A percentile compares a stretch with the other conserved stretches of the same genome.
Evolutionary conservation across 2,329 filamentous ascomycete genomes (phyloP).

Genomic region (Pseudogymnoascus verrucosus): DNA sequence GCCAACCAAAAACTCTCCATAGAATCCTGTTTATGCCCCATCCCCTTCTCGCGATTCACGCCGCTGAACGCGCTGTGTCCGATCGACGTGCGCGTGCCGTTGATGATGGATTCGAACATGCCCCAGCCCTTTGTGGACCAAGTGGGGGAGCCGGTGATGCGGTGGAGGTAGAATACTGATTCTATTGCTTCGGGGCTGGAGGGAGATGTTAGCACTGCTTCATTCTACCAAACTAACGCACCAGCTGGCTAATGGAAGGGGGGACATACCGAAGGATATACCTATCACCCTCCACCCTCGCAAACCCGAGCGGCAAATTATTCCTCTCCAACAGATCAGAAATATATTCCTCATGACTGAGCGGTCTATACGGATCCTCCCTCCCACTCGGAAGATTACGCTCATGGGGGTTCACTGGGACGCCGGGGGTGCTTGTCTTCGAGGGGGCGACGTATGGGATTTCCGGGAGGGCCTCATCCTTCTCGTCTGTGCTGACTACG

Average conservation of each 20-base stretch:
- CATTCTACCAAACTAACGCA: not conserved
- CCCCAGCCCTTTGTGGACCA: conserved; percentile 80
- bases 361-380: conserved; percentile 14
- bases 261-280: conserved; percentile 54
- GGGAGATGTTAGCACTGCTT: not conserved
- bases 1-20: conserved; percentile 91
- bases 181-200: conserved; percentile 76
- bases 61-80: conserved; percentile 65
- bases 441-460: conserved; percentile 7
- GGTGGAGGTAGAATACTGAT: conserved; percentile 82
- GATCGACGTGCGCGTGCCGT: conserved; percentile 54
- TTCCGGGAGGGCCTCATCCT: not conserved
- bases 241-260: conserved; percentile 16
- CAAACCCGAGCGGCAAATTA: conserved; percentile 44
- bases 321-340: conserved; percentile 33
- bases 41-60: conserved; percentile 39
- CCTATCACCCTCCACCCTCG: conserved; percentile 35
- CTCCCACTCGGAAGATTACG: not conserved
- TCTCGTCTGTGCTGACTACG: too few species aligned
- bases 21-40: conserved; percentile 43
- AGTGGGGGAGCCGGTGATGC: conserved; percentile 68
- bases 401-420: not conserved
- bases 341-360: conserved; percentile 48
- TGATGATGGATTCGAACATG: conserved; percentile 70
- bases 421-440: not conserved